Base-by-base conservation (phyloP, 2,329 filamentous ascomycete genomes). In the Endoconidiophora laricicola region DNA sequence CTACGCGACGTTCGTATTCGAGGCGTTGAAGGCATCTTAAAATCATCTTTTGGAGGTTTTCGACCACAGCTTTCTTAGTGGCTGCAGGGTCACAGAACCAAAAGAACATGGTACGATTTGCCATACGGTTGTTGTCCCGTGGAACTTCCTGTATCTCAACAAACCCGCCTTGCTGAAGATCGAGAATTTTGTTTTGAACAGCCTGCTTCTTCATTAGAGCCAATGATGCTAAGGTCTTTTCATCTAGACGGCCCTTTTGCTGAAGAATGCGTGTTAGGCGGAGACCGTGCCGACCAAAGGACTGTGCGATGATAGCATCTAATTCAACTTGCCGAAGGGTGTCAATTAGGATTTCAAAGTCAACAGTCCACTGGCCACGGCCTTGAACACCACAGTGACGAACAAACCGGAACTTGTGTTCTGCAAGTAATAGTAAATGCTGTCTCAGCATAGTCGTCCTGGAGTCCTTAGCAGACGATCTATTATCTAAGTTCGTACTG, bases 91-190 rank as follows among this genome's bases (percentile, higher is more conserved):
- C 88, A 63, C 86, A 94, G 69, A 79, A 94, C 81, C 88, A 95
- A 50, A 96, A 76, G 62, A 88, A 96, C 22, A 94, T 74, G 0
- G 87, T 94, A 48, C 86, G 79, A 55, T 81, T 84, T 0, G 88
- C 85, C 58, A 83, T 76, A 33, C 87, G 81, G 54, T 80, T 81
- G 56, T 82, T 82, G 59, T 96, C 90, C 56, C 85, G 84, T 0
- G 91, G 91, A 0, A 98, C 82, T 66, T 98, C 91, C 63, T 98
- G 91, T 4, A 94, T 78, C 57, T 96, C 86, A 10, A 94, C 78
- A 54, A 91, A 81, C 2, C 91, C 90, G 16, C 79, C 79, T 62
- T 86, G 80, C 57, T 94, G 85, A 73, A 98, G 84, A 54, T 81
- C 78, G 12, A 85, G 81, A 64, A 96, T 81, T 55, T 87, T 83